Percentiles rank a stretch among this genome's conserved stretches.
These are phyloP conservation scores for Boletus speciosus DNA, from an alignment of 768 basidiomycete species.

Conservation along the genomic window DNA sequence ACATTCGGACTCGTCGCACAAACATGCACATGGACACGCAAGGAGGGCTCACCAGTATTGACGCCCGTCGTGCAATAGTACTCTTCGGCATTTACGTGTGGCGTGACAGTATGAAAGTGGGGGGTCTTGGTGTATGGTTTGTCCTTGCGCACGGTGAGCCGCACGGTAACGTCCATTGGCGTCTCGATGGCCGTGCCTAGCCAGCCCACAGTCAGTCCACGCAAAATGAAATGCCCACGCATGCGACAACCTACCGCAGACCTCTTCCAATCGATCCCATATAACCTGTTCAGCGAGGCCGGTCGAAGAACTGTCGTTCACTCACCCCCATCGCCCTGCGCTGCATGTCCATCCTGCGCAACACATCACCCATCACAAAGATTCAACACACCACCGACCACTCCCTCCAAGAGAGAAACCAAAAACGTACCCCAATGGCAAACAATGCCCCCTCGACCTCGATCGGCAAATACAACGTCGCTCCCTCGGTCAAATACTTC, in stretches of 20 bases:
- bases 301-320: neutral
- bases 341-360: slow-evolving; percentile 59
- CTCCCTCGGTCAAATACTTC: slow-evolving; percentile 49
- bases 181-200: slow-evolving; percentile 64
- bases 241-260: slow-evolving; percentile 44
- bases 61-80: slow-evolving; percentile 61
- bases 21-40: neutral
- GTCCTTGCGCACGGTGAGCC: slow-evolving; percentile 55
- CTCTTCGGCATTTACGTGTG: slow-evolving; percentile 25
- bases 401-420: neutral
- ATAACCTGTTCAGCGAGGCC: neutral
- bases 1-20: neutral
- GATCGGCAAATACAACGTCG: slow-evolving; percentile 56
- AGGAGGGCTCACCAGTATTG: slow-evolving; percentile 36
- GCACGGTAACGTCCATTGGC: slow-evolving; percentile 52
- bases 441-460: slow-evolving; percentile 60
- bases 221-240: neutral
- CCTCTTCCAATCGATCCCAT: slow-evolving; percentile 37
- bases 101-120: slow-evolving; percentile 42
- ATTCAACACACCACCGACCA: neutral
- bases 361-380: neutral
- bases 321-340: slow-evolving; percentile 64
- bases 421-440: slow-evolving; percentile 47
- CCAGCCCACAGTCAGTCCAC: neutral
- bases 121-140: slow-evolving; percentile 56